Base-by-base conservation (phyloP, 257 asterid genomes). In the Cinchona pubescens region DNA sequence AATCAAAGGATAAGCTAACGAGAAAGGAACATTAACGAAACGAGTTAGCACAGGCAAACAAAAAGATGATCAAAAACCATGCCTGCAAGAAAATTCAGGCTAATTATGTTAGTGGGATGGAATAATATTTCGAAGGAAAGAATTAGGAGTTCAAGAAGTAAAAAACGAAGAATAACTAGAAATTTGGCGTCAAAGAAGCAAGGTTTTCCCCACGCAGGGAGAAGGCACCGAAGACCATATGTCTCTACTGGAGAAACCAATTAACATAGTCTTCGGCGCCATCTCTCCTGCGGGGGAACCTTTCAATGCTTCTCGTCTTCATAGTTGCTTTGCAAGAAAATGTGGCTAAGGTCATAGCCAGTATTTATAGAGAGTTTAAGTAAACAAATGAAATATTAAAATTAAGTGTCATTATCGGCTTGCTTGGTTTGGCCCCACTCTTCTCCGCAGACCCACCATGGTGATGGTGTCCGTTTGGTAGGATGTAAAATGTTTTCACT, bases 251-350 rank as follows among this genome's bases (percentile, higher is more conserved):
- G 46, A 30, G 45, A 69, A 69, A 49, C 46, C n/a, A n/a, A n/a
- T n/a, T 10, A 29, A 4, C 19, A 16, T 18, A 29, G 32, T 16
- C 49, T 34, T n/a, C 72, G 80, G 77, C 49, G 68, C 42, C 83
- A 80, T 80, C 83, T 70, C 80, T 70, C 83, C 83, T 75, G 80
- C 83, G 77, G 19, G 51, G 37, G 25, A 75, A 70, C 80, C 67
- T 63, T 1, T 23, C 42, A 2, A 29, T 80, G 74, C 59, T 48
- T 49, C 35, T 51, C 8, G 15, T 35, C 35, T 62, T 73, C 74
- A 7, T 5, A 12, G 0, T 7, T 4, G 11, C 18, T 7, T 6
- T 25, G 37, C 49, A 46, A 63, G 75, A 30, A 21, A 40, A 46
- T 46, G 1, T 8, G 19, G 46, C 15, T 15, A 46, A 27, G 21